Evolutionary conservation across 164 flowering plant genomes (phyloP).

Genomic region (Chimonanthus salicifolius): DNA sequence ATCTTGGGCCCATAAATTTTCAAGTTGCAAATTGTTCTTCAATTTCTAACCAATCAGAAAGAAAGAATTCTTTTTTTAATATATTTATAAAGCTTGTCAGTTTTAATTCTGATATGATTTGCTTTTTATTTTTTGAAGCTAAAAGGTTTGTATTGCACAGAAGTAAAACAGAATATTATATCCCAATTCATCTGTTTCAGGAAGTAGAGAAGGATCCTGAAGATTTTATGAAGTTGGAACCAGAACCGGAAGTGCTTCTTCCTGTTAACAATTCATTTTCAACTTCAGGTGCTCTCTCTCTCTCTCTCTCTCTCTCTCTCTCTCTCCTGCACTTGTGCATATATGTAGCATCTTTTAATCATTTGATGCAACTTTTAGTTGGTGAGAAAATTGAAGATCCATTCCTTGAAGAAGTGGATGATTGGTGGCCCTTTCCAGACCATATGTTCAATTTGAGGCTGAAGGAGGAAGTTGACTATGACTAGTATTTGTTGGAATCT

Average conservation of each 20-base stretch:
- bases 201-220: not conserved
- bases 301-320: not conserved
- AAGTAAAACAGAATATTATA: too few relatives aligned
- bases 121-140: too few relatives aligned
- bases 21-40: too few relatives aligned
- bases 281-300: not conserved
- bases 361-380: not conserved
- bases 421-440: not conserved
- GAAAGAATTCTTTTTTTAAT: too few relatives aligned
- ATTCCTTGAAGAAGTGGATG: not conserved
- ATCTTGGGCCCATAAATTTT: too few relatives aligned
- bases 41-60: too few relatives aligned
- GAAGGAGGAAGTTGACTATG: constrained; percentile 1
- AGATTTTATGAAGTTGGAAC: constrained; percentile 3
- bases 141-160: too few relatives aligned
- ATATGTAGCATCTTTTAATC: not conserved
- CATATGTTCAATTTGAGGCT: not conserved
- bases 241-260: constrained; percentile 2
- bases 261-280: not conserved
- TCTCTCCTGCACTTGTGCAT: not conserved
- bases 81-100: too few relatives aligned
- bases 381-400: not conserved
- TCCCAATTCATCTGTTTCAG: not conserved
- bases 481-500: too few relatives aligned
- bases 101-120: too few relatives aligned